phyloP scores from a whole-genome alignment of 768 basidiomycete species.

The Lactarius deliciosus region DNA sequence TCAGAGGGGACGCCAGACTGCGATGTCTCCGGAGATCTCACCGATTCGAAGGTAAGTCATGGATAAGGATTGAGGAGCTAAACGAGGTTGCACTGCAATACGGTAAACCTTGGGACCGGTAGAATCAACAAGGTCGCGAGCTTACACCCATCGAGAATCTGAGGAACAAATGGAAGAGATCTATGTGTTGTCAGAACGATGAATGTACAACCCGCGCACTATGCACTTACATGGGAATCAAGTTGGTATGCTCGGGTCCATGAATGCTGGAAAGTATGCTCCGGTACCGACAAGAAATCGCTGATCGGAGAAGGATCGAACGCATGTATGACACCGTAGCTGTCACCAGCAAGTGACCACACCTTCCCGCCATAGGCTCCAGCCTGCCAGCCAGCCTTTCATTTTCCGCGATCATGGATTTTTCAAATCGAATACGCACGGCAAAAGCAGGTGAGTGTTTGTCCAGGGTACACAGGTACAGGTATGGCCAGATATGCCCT shows the following conservation, averaged over 20 bases:
- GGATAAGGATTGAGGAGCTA: slow-evolving; percentile 19
- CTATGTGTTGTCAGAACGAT: slow-evolving; percentile 5
- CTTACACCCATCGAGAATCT: slow-evolving; percentile 29
- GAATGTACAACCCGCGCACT: background rate
- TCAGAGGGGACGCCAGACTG: background rate
- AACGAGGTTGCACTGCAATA: slow-evolving; percentile 29
- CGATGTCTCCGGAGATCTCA: slow-evolving; percentile 6
- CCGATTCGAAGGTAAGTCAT: slow-evolving; percentile 17
- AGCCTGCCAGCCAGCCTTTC: slow-evolving; percentile 8
- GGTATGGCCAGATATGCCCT: slow-evolving; percentile 19
- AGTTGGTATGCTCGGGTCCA: slow-evolving; percentile 17
- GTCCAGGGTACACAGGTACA: slow-evolving; percentile 3
- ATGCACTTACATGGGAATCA: slow-evolving; percentile 15
- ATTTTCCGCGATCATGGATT: slow-evolving; percentile 2
- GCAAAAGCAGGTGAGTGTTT: slow-evolving; percentile 22
- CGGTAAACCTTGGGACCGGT: background rate
- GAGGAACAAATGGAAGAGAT: slow-evolving; percentile 30
- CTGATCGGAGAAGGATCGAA: slow-evolving; percentile 7
- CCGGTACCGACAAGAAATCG: slow-evolving; percentile 14
- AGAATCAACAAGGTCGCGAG: background rate
- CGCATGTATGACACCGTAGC: slow-evolving; percentile 20
- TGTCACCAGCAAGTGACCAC: slow-evolving; percentile 25
- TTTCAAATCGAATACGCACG: slow-evolving; percentile 16
- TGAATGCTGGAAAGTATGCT: slow-evolving; percentile 15
- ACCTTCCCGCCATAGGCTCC: slow-evolving; percentile 7